Evolutionary conservation across 805 yeast species (phyloP).

Genomic region (Metschnikowia dekortorum): DNA sequence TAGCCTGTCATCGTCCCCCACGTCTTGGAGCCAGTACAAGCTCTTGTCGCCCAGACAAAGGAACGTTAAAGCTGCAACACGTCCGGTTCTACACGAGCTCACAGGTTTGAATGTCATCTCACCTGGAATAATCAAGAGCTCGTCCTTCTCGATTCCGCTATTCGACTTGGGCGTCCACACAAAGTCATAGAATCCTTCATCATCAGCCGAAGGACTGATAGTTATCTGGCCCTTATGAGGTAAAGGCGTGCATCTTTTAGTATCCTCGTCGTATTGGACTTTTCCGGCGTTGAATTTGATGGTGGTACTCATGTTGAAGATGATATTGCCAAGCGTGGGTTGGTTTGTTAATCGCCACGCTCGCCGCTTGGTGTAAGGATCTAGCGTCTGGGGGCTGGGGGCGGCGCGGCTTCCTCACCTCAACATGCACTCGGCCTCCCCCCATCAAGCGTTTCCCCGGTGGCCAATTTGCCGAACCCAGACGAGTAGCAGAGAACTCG

Average conservation of each 20-base stretch:
- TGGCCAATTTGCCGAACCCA: not conserved
- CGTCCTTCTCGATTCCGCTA: conserved; percentile 48
- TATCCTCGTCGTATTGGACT: conserved; percentile 59
- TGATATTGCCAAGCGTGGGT: not conserved
- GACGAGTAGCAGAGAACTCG: not conserved
- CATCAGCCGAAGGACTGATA: conserved; percentile 61
- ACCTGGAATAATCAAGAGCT: conserved; percentile 74
- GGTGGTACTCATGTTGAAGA: conserved; percentile 17
- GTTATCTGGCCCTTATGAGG: conserved; percentile 64
- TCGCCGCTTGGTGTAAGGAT: conserved; percentile 1
- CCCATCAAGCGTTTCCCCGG: not conserved
- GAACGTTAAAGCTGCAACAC: conserved; percentile 68
- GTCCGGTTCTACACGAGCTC: conserved; percentile 65
- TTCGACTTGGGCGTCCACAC: conserved; percentile 67
- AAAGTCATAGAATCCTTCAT: conserved; percentile 65
- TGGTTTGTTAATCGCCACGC: not conserved
- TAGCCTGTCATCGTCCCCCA: conserved; percentile 58
- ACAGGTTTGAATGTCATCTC: conserved; percentile 77
- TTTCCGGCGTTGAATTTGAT: conserved; percentile 73
- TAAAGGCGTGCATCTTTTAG: conserved; percentile 64
- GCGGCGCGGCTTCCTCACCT: not conserved
- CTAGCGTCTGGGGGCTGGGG: not conserved
- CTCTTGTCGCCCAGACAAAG: conserved; percentile 57
- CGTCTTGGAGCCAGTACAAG: conserved; percentile 75
- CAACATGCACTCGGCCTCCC: not conserved